These are phyloP conservation scores for Fragilariopsis cylindrus DNA, from an alignment of 108 stramenopile genomes.

Conservation along the genomic window DNA sequence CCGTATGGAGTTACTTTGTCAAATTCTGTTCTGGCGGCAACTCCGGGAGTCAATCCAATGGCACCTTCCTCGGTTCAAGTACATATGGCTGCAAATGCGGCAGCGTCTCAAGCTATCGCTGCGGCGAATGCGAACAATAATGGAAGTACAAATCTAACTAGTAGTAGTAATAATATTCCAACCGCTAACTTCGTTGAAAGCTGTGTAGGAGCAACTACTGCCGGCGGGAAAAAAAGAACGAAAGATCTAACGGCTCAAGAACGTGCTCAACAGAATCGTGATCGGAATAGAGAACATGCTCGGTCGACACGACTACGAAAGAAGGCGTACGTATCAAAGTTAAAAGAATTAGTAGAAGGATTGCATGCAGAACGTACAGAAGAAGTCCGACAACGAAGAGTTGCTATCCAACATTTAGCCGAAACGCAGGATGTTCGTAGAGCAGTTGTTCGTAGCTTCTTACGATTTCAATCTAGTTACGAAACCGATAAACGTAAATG, in stretches of 20 bases:
- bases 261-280: conserved; percentile 75
- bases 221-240: conserved; percentile 16
- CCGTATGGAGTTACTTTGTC: conserved; percentile 13
- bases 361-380: conserved; percentile 77
- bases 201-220: background rate
- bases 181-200: background rate
- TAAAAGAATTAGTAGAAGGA: conserved; percentile 89
- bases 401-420: conserved; percentile 77
- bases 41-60: conserved; percentile 14
- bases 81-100: conserved; percentile 42
- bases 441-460: conserved; percentile 69
- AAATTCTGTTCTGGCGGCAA: background rate
- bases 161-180: background rate
- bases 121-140: conserved; percentile 8
- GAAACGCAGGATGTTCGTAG: conserved; percentile 75
- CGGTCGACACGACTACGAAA: conserved; percentile 92
- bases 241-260: conserved; percentile 55
- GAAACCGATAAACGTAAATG: conserved; percentile 69
- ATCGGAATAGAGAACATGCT: conserved; percentile 95
- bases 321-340: conserved; percentile 92
- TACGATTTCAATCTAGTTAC: conserved; percentile 60
- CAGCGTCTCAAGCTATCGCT: conserved; percentile 25
- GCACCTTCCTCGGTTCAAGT: conserved; percentile 31
- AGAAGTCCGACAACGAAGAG: conserved; percentile 76
- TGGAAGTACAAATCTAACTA: background rate